A percentile compares a stretch with the other conserved stretches of the same genome.
These are phyloP conservation scores for Aspergillus flavus DNA, from an alignment of 2,329 filamentous ascomycete genomes.

Conservation along the genomic window DNA sequence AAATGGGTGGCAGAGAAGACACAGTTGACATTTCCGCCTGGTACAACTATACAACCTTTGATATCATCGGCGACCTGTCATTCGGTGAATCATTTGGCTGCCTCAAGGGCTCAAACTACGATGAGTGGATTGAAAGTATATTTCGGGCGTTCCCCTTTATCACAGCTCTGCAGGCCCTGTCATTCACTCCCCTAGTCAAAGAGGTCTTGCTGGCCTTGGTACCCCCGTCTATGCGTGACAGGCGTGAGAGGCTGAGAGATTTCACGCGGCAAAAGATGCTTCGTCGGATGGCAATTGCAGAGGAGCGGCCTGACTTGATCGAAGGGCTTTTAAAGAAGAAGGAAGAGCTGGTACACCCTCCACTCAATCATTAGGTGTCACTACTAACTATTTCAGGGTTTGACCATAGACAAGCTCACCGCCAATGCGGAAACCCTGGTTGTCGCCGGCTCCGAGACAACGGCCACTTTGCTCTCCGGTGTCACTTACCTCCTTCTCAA, in stretches of 20 bases:
- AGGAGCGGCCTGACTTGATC: conserved; percentile 3
- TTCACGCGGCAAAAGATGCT: background rate
- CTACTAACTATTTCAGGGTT: background rate
- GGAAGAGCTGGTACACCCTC: background rate
- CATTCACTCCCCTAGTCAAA: background rate
- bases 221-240: background rate
- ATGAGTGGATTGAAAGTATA: conserved; percentile 16
- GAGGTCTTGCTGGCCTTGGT: background rate
- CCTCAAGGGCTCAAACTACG: conserved; percentile 22
- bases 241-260: background rate
- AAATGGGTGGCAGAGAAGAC: background rate
- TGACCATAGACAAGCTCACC: conserved; percentile 20
- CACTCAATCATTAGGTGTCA: no score
- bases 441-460: conserved; percentile 43
- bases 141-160: background rate
- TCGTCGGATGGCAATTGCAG: background rate
- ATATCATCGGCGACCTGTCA: conserved; percentile 30
- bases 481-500: conserved; percentile 34
- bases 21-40: conserved; percentile 28
- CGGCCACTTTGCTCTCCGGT: conserved; percentile 44
- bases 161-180: background rate
- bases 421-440: conserved; percentile 32
- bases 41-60: conserved; percentile 39
- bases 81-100: conserved; percentile 40
- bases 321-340: conserved; percentile 5